Percentiles rank a stretch among this genome's conserved stretches.
phyloP scores from a whole-genome alignment of 2,329 filamentous ascomycete species.

The Dothideomycetes sp. region DNA sequence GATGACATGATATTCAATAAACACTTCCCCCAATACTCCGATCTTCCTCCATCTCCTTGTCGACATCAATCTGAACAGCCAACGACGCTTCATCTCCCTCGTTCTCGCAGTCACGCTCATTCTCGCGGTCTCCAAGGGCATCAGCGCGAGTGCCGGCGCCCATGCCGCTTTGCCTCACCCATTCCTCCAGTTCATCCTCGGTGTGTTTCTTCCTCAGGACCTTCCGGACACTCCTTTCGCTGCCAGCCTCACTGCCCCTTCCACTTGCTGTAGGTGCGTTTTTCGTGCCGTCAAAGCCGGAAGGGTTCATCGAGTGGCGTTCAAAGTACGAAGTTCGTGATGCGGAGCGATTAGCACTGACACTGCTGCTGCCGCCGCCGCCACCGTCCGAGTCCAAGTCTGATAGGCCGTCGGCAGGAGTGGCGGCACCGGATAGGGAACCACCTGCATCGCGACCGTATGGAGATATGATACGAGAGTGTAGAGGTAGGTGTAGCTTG shows the following conservation, averaged over 20 bases:
- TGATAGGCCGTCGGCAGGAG: slow-evolving; percentile 28
- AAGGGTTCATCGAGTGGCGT: slow-evolving; percentile 6
- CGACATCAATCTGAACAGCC: slow-evolving; percentile 10
- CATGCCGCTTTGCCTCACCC: slow-evolving; percentile 39
- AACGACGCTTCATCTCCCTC: slow-evolving; percentile 11
- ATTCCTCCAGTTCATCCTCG: slow-evolving; percentile 24
- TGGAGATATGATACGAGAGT: slow-evolving; percentile 8
- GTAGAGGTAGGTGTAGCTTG: not conserved
- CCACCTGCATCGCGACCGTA: slow-evolving; percentile 23
- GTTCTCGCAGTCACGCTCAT: slow-evolving; percentile 13
- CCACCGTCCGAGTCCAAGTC: not conserved
- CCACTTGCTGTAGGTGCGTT: slow-evolving; percentile 26
- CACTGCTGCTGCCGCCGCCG: not conserved
- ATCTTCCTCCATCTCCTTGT: slow-evolving; percentile 17
- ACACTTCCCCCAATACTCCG: slow-evolving; percentile 20
- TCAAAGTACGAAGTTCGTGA: not conserved
- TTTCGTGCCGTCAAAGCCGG: slow-evolving; percentile 29
- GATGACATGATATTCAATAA: too few relatives aligned
- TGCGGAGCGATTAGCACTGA: too few relatives aligned
- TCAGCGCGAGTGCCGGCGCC: slow-evolving; percentile 32
- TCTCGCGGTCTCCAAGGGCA: slow-evolving; percentile 32
- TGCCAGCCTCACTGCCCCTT: not conserved
- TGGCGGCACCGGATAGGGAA: slow-evolving; percentile 19
- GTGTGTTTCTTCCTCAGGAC: slow-evolving; percentile 20
- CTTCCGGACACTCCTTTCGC: not conserved